phyloP scores from a whole-genome alignment of 441 rosid genomes.

The Francoa sonchifolia region DNA sequence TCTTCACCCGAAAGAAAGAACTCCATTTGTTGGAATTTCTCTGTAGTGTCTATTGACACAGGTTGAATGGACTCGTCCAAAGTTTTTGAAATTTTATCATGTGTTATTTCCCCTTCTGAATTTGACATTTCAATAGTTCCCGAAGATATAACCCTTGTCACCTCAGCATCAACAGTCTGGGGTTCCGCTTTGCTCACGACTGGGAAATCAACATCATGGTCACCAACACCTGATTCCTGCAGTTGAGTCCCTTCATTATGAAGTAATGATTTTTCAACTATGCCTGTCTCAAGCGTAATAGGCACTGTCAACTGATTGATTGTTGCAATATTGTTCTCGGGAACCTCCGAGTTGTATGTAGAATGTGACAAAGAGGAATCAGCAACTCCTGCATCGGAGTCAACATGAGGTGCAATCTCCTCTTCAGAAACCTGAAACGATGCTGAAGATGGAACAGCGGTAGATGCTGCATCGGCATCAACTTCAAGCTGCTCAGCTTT shows the following conservation, averaged over 20 bases:
- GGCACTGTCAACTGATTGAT: slow-evolving; percentile 24
- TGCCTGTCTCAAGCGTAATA: slow-evolving; percentile 17
- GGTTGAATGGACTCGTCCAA: slow-evolving; percentile 12
- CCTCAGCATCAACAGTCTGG: slow-evolving; percentile 16
- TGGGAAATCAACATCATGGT: slow-evolving; percentile 17
- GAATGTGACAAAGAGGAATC: slow-evolving; percentile 23
- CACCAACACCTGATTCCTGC: slow-evolving; percentile 17
- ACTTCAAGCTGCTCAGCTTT: slow-evolving; percentile 50
- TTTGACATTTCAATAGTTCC: slow-evolving; percentile 16
- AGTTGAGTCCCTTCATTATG: slow-evolving; percentile 16
- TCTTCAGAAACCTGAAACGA: slow-evolving; percentile 22
- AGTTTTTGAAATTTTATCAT: slow-evolving; percentile 13
- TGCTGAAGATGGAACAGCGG: slow-evolving; percentile 17
- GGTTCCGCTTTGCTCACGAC: slow-evolving; percentile 23
- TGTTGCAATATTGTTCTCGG: slow-evolving; percentile 23
- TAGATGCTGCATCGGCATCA: slow-evolving; percentile 30
- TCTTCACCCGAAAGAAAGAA: slow-evolving; percentile 23
- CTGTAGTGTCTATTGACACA: slow-evolving; percentile 14
- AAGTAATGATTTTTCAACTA: slow-evolving; percentile 12
- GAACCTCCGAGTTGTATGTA: slow-evolving; percentile 21
- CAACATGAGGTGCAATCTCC: slow-evolving; percentile 24
- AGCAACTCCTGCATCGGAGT: slow-evolving; percentile 15
- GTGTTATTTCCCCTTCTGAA: slow-evolving; percentile 28
- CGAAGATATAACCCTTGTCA: slow-evolving; percentile 12
- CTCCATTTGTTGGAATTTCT: slow-evolving; percentile 26